A percentile compares a stretch with the other conserved stretches of the same genome.
Evolutionary conservation across 2,329 filamentous ascomycete species (phyloP).

Genomic region (Catunica adiposa): DNA sequence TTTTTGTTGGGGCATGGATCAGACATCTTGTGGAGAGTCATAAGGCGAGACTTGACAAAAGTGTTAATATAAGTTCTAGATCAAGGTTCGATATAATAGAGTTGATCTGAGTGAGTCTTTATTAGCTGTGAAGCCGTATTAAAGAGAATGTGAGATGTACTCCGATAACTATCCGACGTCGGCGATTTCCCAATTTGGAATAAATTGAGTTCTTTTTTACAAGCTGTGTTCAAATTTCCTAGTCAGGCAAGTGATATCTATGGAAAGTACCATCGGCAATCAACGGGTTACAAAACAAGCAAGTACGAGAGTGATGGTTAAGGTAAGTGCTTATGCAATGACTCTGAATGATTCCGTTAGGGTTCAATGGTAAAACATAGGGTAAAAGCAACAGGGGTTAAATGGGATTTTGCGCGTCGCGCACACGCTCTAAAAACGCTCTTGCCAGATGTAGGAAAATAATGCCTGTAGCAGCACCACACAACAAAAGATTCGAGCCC

Average conservation of each 20-base stretch:
- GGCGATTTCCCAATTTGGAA: background rate
- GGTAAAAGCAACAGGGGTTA: conserved; percentile 1
- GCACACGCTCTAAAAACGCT: background rate
- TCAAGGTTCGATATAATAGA: too few relatives aligned
- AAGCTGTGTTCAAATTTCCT: background rate
- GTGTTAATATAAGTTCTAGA: too few relatives aligned
- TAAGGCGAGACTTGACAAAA: background rate
- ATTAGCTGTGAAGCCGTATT: too few relatives aligned
- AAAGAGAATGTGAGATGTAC: too few relatives aligned
- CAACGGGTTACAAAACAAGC: background rate
- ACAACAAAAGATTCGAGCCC: background rate
- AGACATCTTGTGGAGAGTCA: conserved; percentile 14
- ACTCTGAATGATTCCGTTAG: too few relatives aligned
- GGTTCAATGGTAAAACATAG: too few relatives aligned
- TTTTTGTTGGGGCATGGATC: conserved; percentile 18
- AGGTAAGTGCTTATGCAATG: too few relatives aligned
- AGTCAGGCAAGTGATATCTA: background rate
- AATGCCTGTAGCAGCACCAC: background rate
- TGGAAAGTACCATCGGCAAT: background rate
- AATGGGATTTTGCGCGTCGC: background rate
- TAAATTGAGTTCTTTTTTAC: background rate
- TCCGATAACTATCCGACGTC: background rate
- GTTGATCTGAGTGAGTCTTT: too few relatives aligned
- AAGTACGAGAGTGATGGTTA: too few relatives aligned
- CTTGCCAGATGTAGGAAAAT: background rate